Evolutionary conservation across 2,329 filamentous ascomycete genomes (phyloP).

Genomic region (Colletotrichum karsti): DNA sequence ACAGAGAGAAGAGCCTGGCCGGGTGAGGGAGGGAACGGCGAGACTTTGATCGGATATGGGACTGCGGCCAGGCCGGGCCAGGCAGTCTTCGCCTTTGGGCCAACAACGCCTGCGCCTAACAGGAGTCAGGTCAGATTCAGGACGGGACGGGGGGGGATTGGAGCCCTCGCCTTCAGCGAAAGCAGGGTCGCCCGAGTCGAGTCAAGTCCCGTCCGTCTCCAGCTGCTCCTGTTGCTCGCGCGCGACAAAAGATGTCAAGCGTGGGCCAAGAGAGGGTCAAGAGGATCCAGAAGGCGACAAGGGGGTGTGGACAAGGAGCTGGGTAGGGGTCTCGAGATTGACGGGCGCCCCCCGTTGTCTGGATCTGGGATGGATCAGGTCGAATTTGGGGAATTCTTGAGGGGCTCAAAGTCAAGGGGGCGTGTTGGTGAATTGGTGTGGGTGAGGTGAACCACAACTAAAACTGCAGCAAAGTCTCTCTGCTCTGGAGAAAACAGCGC

Average conservation of each 20-base stretch:
- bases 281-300: constrained; percentile 14
- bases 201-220: constrained; percentile 10
- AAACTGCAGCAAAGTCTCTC: background rate
- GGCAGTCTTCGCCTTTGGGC: background rate
- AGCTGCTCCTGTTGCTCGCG: background rate
- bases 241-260: constrained; percentile 13
- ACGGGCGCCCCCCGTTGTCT: constrained; percentile 6
- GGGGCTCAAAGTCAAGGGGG: constrained; percentile 7
- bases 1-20: constrained; percentile 21
- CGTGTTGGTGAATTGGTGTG: background rate
- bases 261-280: constrained; percentile 17
- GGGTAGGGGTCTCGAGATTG: constrained; percentile 11
- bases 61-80: constrained; percentile 22
- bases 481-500: constrained; percentile 2
- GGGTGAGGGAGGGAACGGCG: constrained; percentile 25
- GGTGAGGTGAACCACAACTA: background rate
- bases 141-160: background rate
- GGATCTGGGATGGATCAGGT: constrained; percentile 14
- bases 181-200: constrained; percentile 15
- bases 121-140: constrained; percentile 5
- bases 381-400: constrained; percentile 13
- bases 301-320: background rate
- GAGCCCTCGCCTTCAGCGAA: constrained; percentile 6
- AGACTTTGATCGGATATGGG: constrained; percentile 28
- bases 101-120: constrained; percentile 10